Conservation (phyloP, 768 basidiomycete genomes). For the Arthromyces matolae region DNA sequence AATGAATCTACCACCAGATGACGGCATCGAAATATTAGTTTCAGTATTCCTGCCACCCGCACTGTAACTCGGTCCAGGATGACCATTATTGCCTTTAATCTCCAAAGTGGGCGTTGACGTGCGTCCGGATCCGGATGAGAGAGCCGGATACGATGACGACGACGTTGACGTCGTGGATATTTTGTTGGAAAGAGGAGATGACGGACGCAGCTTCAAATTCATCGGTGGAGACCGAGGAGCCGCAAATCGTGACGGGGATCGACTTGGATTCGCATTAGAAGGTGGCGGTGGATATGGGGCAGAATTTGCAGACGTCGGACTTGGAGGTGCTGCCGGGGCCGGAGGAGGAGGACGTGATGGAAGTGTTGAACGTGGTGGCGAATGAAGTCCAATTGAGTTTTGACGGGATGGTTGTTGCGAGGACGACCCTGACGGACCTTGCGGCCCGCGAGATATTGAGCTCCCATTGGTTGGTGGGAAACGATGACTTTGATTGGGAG, state of each 20-base stretch:
- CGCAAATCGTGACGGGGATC: conserved; percentile 27
- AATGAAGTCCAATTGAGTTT: conserved; percentile 26
- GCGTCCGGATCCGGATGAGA: conserved; percentile 22
- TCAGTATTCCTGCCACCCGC: conserved; percentile 29
- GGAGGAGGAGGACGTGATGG: conserved; percentile 18
- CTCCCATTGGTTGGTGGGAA: conserved; percentile 29
- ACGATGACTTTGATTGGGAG: conserved; percentile 41
- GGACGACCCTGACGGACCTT: conserved; percentile 13
- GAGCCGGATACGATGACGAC: too few species aligned
- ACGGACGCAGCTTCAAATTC: conserved; percentile 30
- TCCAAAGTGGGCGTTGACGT: conserved; percentile 24
- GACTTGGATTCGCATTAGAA: conserved; percentile 15
- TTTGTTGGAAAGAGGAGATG: conserved; percentile 26
- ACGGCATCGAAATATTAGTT: conserved; percentile 24
- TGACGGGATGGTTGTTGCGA: conserved; percentile 24
- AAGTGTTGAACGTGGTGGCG: conserved; percentile 32
- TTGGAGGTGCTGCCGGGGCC: conserved; percentile 23
- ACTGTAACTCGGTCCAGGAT: conserved; percentile 15
- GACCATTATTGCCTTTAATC: conserved; percentile 12
- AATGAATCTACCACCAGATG: conserved; percentile 17
- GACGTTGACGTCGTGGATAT: conserved; percentile 18
- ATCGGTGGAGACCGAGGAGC: conserved; percentile 25
- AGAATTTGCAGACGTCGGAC: conserved; percentile 13
- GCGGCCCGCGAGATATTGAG: conserved; percentile 19
- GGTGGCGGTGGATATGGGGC: conserved; percentile 13